Evolutionary conservation across 2,329 filamentous ascomycete species (phyloP), one percentile per base, ranked within the genome.

Genomic region (Aspergillus japonicus): DNA sequence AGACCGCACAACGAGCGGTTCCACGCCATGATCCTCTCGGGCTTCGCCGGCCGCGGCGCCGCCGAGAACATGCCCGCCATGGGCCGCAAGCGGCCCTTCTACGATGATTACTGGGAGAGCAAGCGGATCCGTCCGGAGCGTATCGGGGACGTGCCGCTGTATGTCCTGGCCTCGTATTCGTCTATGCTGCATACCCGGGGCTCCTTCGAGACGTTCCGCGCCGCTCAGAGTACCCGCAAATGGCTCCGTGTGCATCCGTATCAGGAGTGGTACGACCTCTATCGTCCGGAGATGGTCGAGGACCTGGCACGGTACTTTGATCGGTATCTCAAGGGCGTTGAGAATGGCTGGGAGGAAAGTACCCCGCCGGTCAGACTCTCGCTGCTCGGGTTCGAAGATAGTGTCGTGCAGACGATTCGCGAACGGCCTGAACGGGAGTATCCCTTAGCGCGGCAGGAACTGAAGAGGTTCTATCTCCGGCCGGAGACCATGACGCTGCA

Each of bases 101-200:
- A 56, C 33, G 62, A 72, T 31, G 56, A 63, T 16, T 68, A 66
- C 57, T 68, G 68, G 71, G 60, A 64, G 16, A 59, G 62, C 50
- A 71, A 70, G 54, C 35, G 60, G n/a, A 64, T 63, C 16, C 60
- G 66, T 21, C 23, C 60, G 12, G 48, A 56, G 16, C 62, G 64
- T 7, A 70, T 69, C 23, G 31, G 44, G 54, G 42, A 64, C 8
- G 47, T 70, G 2, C 69, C 69, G 0, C 59, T 64, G 39, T 72
- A 72, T 60, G 49, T 67, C 5, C 52, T 64, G 5, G 67, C 64
- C 0, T 69, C 66, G 16, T 70, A 68, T 48, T 69, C 67, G 2
- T 66, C 66, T 1, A 62, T 59, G 10, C 33, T 69, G 0, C 69
- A 72, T 47, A 62, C 57, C 3, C 56, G 59, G 14, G 69, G 68